These are phyloP conservation scores for Russula sp. DNA, from an alignment of 768 basidiomycete genomes.

Conservation along the genomic window DNA sequence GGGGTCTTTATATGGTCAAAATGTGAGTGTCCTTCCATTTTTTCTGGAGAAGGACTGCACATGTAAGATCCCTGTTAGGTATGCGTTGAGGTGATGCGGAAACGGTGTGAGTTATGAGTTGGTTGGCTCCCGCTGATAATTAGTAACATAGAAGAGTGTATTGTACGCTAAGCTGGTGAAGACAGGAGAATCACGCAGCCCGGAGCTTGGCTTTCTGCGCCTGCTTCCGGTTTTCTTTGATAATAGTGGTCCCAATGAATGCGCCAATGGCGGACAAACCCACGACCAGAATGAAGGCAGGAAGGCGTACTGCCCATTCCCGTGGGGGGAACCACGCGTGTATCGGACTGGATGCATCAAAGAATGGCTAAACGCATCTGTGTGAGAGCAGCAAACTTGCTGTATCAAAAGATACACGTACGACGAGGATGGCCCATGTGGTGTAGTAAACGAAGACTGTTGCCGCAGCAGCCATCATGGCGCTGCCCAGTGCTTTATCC, in stretches of 20 bases:
- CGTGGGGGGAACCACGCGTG: slow-evolving; percentile 77
- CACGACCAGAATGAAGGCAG: slow-evolving; percentile 72
- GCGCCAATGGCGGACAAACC: slow-evolving; percentile 75
- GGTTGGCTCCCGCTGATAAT: neutral
- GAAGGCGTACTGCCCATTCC: slow-evolving; percentile 89
- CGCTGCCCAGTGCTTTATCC: slow-evolving; percentile 73
- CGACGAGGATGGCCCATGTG: slow-evolving; percentile 82
- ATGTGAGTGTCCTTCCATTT: slow-evolving; percentile 45
- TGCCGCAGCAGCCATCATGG: slow-evolving; percentile 72
- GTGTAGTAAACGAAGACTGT: slow-evolving; percentile 87
- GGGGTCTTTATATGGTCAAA: slow-evolving; percentile 76
- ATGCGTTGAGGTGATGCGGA: slow-evolving; percentile 43
- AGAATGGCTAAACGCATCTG: slow-evolving; percentile 58
- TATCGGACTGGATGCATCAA: slow-evolving; percentile 64
- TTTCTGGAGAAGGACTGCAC: neutral
- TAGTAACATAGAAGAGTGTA: neutral
- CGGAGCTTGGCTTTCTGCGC: slow-evolving; percentile 55
- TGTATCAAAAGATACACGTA: slow-evolving; percentile 32
- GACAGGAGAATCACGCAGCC: slow-evolving; percentile 37
- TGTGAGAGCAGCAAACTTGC: slow-evolving; percentile 4
- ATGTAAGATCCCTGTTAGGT: slow-evolving; percentile 33
- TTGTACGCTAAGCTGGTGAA: neutral
- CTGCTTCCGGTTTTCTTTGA: slow-evolving; percentile 66
- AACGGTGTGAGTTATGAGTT: neutral
- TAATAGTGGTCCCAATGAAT: slow-evolving; percentile 71